Conservation (phyloP, 78 protist genomes). For the Dictyostelium capitatum region DNA sequence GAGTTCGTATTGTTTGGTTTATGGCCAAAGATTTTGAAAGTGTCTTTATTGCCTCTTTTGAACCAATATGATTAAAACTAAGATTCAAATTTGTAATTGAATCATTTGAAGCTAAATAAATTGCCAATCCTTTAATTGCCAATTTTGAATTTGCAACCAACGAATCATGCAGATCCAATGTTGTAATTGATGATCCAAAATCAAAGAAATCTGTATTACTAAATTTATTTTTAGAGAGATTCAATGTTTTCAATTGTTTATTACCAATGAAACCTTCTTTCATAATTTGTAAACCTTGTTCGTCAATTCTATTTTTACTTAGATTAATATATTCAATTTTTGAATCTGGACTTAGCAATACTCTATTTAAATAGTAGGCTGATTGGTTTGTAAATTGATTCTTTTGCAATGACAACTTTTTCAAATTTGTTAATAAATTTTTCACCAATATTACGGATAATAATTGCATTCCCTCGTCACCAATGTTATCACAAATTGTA, state of each 20-base stretch:
- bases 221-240: not conserved
- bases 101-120: not conserved
- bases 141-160: not conserved
- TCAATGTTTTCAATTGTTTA: not conserved
- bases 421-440: not conserved
- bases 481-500: slow-evolving; percentile 20
- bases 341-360: not conserved
- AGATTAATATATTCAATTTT: slow-evolving; percentile 10
- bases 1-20: not conserved
- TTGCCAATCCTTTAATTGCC: not conserved
- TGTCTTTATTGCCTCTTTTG: not conserved
- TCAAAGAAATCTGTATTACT: not conserved
- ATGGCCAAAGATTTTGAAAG: not conserved
- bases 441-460: not conserved
- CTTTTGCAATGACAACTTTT: slow-evolving; percentile 8
- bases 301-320: slow-evolving; percentile 8
- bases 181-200: slow-evolving; percentile 22
- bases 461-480: slow-evolving; percentile 22
- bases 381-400: slow-evolving; percentile 16
- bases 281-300: not conserved
- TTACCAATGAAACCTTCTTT: not conserved
- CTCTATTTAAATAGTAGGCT: not conserved
- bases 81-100: not conserved
- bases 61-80: not conserved
- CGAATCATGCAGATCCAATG: not conserved